Conservation (phyloP, 306 rosid genomes). For the Geum urbanum region DNA sequence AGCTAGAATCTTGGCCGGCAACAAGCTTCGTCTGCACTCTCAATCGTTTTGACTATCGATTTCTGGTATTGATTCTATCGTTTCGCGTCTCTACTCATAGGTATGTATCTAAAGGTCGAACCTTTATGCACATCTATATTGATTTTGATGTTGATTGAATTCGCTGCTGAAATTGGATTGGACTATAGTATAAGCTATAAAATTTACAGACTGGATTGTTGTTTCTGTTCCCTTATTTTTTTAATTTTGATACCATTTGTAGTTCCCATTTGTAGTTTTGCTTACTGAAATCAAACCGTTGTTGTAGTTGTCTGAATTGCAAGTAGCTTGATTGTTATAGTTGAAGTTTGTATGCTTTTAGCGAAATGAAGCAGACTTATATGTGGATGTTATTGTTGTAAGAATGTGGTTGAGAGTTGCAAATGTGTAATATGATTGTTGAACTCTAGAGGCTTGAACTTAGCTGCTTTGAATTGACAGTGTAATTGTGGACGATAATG, state of each 20-base stretch:
- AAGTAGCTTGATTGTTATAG: background rate
- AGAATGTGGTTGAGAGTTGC: background rate
- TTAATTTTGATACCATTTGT: background rate
- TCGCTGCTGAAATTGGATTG: background rate
- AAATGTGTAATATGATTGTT: conserved; percentile 18
- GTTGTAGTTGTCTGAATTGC: conserved; percentile 7
- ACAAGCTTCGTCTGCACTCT: background rate
- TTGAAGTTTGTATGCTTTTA: background rate
- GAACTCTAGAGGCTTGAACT: conserved; percentile 16
- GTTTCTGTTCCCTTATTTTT: too few species aligned
- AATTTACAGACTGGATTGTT: conserved; percentile 8
- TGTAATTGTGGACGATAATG: conserved; percentile 31
- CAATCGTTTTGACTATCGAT: background rate
- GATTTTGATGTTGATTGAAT: background rate
- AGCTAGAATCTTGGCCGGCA: background rate
- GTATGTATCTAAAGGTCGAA: conserved; percentile 5
- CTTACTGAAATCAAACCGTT: background rate
- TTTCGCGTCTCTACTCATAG: background rate
- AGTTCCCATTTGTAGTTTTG: background rate
- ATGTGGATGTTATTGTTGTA: background rate
- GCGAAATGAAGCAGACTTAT: background rate
- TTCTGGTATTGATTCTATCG: background rate
- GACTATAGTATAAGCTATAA: background rate
- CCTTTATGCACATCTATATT: background rate
- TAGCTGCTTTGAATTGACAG: background rate